phyloP scores from a whole-genome alignment of 148 eudicot species.

The Linanthus parryae region DNA sequence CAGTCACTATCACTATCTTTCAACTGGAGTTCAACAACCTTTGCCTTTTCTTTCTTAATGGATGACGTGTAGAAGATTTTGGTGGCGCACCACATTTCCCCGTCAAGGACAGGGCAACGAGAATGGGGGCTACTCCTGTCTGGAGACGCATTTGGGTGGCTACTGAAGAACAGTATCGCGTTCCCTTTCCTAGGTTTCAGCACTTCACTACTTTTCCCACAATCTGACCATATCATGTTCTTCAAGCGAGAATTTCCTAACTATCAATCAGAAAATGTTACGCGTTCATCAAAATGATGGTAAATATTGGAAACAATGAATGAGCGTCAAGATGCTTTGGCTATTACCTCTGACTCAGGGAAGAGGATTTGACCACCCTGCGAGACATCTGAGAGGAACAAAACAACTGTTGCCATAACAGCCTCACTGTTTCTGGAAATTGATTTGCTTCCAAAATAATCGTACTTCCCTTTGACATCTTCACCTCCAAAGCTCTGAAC shows the following conservation, averaged over 20 bases:
- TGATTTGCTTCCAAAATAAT: conserved; percentile 46
- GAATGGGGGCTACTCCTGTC: conserved; percentile 62
- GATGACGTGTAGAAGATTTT: conserved; percentile 41
- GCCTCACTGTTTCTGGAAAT: conserved; percentile 30
- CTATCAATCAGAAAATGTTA: conserved; percentile 22
- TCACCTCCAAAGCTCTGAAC: conserved; percentile 46
- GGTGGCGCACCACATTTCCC: conserved; percentile 77
- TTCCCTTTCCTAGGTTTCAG: conserved; percentile 72
- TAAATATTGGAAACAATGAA: background rate
- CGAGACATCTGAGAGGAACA: conserved; percentile 68
- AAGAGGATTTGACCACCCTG: conserved; percentile 83
- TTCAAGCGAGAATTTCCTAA: conserved; percentile 26
- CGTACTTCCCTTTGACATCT: conserved; percentile 33
- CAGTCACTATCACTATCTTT: conserved; percentile 40
- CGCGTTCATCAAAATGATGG: background rate
- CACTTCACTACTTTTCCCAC: conserved; percentile 23
- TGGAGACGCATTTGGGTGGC: conserved; percentile 57
- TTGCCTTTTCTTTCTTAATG: too few species aligned
- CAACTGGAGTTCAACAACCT: conserved; percentile 4
- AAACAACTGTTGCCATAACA: conserved; percentile 73
- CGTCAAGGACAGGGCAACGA: conserved; percentile 60
- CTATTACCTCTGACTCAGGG: conserved; percentile 67
- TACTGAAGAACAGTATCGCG: conserved; percentile 74
- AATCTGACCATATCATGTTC: conserved; percentile 41
- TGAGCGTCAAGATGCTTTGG: background rate